phyloP scores from a whole-genome alignment of 129 eudicot genomes.

The Oenanthe sinensis region DNA sequence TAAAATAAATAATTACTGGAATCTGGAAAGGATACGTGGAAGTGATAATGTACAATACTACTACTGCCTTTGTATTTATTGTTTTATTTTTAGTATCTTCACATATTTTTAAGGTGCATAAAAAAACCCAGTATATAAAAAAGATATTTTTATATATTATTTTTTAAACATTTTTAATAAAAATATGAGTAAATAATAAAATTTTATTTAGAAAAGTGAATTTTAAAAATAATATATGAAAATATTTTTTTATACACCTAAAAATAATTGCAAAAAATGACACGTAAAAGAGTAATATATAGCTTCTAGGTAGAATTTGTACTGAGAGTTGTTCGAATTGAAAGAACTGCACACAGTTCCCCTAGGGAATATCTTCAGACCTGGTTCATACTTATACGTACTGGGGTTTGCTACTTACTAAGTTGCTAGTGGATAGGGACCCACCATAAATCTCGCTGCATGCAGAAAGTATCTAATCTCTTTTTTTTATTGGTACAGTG shows the following conservation, averaged over 20 bases:
- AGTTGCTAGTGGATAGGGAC: not conserved
- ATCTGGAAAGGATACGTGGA: not conserved
- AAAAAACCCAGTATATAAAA: too few species aligned
- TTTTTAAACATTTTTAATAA: too few species aligned
- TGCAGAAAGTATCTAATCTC: not conserved
- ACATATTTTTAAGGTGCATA: too few species aligned
- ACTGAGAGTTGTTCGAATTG: not conserved
- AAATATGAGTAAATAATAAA: too few species aligned
- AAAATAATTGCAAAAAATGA: too few species aligned
- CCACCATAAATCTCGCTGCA: conserved; percentile 6
- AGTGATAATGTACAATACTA: conserved; percentile 13
- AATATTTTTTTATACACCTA: too few species aligned
- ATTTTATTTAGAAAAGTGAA: too few species aligned
- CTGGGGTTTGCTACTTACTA: not conserved
- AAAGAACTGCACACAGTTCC: not conserved
- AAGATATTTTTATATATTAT: too few species aligned
- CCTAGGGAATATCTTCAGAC: conserved; percentile 10
- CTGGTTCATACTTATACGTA: not conserved
- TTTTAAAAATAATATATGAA: too few species aligned
- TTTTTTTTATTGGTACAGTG: not conserved
- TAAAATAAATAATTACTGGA: not conserved
- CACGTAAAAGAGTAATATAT: too few species aligned
- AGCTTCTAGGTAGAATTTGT: conserved; percentile 8
- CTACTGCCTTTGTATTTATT: too few species aligned
- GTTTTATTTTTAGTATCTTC: too few species aligned